Conservation (phyloP, 1,284 basidiomycete species). For the Rhodotorula sp. region DNA sequence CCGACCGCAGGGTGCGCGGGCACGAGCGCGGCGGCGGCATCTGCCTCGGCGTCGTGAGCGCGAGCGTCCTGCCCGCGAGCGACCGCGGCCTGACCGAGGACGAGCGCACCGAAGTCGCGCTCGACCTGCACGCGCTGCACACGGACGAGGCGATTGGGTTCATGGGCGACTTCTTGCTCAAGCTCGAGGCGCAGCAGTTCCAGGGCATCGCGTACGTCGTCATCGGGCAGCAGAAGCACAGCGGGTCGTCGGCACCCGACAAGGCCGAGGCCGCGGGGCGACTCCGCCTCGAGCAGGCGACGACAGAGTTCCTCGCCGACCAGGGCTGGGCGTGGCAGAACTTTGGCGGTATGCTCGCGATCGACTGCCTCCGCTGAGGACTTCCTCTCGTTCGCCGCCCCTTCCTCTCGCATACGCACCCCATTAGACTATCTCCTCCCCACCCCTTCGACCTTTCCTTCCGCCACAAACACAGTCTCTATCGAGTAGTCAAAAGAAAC, state of each 20-base stretch:
- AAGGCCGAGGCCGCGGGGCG: constrained; percentile 37
- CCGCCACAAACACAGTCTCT: no score
- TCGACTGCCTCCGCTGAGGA: constrained; percentile 30
- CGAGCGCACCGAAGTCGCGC: constrained; percentile 74
- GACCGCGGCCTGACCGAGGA: constrained; percentile 62
- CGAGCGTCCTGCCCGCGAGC: constrained; percentile 33
- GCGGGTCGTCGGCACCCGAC: constrained; percentile 60
- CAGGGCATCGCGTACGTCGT: constrained; percentile 71
- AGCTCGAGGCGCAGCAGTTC: constrained; percentile 49
- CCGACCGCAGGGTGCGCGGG: constrained; percentile 73
- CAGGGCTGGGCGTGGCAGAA: constrained; percentile 39
- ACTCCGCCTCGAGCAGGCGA: constrained; percentile 38
- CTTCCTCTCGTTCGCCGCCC: neutral
- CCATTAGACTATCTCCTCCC: no score
- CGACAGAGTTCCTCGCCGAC: constrained; percentile 37
- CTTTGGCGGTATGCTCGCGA: constrained; percentile 32
- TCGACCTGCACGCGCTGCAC: constrained; percentile 63
- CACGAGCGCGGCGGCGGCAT: constrained; percentile 78
- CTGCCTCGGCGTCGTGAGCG: constrained; percentile 70
- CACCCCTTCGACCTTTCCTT: no score
- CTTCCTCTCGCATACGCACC: neutral
- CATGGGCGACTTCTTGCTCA: constrained; percentile 82
- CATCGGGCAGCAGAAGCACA: constrained; percentile 94
- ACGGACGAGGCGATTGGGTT: constrained; percentile 88
- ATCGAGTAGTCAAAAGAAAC: neutral